Conservation (phyloP, 768 basidiomycete genomes). For the Sarcodon aspratus region DNA sequence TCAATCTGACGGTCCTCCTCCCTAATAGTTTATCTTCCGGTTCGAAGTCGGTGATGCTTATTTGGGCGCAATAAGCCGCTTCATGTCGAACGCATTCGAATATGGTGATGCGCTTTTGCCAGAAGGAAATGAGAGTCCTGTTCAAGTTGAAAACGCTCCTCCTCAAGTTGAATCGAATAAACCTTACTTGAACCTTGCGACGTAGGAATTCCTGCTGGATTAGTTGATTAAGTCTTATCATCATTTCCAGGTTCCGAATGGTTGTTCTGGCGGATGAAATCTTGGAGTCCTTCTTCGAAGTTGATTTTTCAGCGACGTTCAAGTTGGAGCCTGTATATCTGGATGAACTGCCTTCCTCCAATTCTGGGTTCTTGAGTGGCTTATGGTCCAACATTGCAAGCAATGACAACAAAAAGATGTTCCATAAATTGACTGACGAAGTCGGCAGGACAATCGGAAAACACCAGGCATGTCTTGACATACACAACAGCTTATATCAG, state of each 20-base stretch:
- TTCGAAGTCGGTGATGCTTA: conserved; percentile 95
- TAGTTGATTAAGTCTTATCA: conserved; percentile 3
- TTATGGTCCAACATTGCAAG: conserved; percentile 85
- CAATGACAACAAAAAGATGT: conserved; percentile 86
- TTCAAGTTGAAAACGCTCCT: conserved; percentile 24
- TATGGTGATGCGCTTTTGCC: conserved; percentile 91
- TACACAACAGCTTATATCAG: background rate
- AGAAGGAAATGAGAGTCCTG: conserved; percentile 19
- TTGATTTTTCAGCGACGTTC: conserved; percentile 85
- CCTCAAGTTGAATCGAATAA: conserved; percentile 62
- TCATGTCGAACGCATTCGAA: conserved; percentile 98
- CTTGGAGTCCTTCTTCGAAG: conserved; percentile 93
- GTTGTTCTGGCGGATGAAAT: conserved; percentile 95
- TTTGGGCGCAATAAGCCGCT: conserved; percentile 89
- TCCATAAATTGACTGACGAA: conserved; percentile 89
- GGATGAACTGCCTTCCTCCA: conserved; percentile 47
- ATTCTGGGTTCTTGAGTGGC: conserved; percentile 63
- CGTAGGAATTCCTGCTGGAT: conserved; percentile 30
- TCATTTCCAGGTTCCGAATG: conserved; percentile 77
- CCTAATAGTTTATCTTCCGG: conserved; percentile 86
- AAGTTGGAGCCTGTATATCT: conserved; percentile 61
- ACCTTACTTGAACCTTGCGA: conserved; percentile 87
- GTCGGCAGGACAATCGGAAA: conserved; percentile 91
- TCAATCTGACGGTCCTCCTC: background rate
- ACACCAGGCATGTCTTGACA: conserved; percentile 50